These are phyloP conservation scores for Yarrowia sp. DNA, from an alignment of 805 yeast species.

Conservation along the genomic window DNA sequence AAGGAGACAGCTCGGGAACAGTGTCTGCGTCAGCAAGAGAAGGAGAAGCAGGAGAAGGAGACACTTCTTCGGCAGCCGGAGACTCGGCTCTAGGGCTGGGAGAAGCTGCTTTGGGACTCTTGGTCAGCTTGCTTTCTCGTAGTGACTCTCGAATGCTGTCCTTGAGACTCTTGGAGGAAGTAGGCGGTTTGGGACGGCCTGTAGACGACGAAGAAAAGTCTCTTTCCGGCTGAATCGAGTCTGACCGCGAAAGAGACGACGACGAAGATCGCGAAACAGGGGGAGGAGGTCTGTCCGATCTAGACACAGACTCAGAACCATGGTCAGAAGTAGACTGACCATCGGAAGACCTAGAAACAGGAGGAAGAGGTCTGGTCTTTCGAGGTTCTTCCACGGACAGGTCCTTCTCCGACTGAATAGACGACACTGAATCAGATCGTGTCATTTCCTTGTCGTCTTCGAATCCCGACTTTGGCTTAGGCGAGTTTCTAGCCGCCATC, in stretches of 20 bases:
- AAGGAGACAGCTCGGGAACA: slow-evolving; percentile 8
- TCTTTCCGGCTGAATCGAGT: slow-evolving; percentile 16
- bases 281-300: background rate
- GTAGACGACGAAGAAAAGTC: background rate
- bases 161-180: slow-evolving; percentile 13
- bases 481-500: slow-evolving; percentile 22
- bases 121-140: slow-evolving; percentile 16
- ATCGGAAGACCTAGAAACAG: background rate
- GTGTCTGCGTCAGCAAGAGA: background rate
- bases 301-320: background rate
- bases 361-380: background rate
- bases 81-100: background rate
- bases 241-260: slow-evolving; percentile 2
- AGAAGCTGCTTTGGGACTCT: slow-evolving; percentile 1
- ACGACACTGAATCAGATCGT: background rate
- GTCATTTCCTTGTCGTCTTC: background rate
- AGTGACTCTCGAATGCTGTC: slow-evolving; percentile 22
- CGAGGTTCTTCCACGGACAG: background rate
- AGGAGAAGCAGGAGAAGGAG: background rate
- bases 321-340: too few relatives aligned
- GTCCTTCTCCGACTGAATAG: slow-evolving; percentile 16
- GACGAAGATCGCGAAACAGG: background rate
- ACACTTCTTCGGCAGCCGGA: background rate
- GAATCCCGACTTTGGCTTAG: background rate
- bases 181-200: background rate